Conservation (phyloP, 352 stramenopile genomes). For the Blastocystis sp. region DNA sequence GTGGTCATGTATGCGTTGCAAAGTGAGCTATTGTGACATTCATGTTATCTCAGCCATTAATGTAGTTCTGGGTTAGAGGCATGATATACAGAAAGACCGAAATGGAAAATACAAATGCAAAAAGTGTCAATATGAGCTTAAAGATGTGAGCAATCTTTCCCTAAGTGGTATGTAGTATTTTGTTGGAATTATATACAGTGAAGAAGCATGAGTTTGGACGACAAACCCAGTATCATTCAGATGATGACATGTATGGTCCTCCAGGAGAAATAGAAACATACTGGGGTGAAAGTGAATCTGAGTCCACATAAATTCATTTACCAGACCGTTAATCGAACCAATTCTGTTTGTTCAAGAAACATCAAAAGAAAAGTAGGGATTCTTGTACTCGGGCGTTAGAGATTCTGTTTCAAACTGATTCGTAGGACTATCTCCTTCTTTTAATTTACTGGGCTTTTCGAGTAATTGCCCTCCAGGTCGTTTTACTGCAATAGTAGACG, state of each 20-base stretch:
- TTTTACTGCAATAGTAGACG: no score
- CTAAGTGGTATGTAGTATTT: conserved; percentile 2
- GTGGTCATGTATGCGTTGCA: conserved; percentile 62
- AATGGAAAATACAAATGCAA: conserved; percentile 49
- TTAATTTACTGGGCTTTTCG: no score
- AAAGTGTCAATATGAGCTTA: conserved; percentile 56
- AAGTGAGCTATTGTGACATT: conserved; percentile 55
- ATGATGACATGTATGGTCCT: not conserved
- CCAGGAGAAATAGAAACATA: no score
- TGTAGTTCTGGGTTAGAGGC: not conserved
- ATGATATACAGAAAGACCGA: conserved; percentile 31
- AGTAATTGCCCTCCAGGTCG: no score
- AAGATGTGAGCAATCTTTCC: conserved; percentile 46
- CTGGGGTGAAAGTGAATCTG: no score
- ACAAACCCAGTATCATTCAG: conserved; percentile 32
- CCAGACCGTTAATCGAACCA: no score
- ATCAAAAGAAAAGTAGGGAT: no score
- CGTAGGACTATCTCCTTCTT: no score
- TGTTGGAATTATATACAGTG: not conserved
- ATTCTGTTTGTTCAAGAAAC: no score
- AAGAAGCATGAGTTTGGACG: conserved; percentile 57
- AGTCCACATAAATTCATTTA: no score
- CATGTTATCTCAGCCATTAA: conserved; percentile 47
- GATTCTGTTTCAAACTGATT: no score
- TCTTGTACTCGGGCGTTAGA: no score